Evolutionary conservation across 345 rosid species (phyloP), one percentile per base, ranked within the genome.

Genomic region (Corymbia maculata): DNA sequence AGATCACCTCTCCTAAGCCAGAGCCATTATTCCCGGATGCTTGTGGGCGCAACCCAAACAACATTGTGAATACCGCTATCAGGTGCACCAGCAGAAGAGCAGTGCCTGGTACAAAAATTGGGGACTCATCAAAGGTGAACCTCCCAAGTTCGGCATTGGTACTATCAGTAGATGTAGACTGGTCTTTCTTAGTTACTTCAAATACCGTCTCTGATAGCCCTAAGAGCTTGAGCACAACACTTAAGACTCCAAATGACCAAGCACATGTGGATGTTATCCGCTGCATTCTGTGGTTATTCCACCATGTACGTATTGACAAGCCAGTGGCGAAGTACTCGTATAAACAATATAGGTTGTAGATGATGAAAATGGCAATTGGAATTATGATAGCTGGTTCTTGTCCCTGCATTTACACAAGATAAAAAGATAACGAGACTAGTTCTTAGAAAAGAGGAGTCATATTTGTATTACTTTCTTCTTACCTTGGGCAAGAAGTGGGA

Each of bases 401-500:
- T 5, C 80, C 86, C 93, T 90, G 90, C 88, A 87, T 22, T 75
- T 75, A 42, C 84, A 42, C 49, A 19, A 75, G 14, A 19, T 5
- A 75, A 7, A 28, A 75, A 75, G 49, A 75, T 19, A 42, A 75
- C 19, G 79, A 68, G 45, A 36, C 24, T 16, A 3, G 36, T 70
- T 70, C 42, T 68, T 64, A 64, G 75, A n/a, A 64, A 3, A 64
- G 30, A n/a, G 17, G 36, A 64, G 36, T 13, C 17, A 64, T 64
- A 14, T 13, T 13, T 13, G 19, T 64, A 13, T 64, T n/a, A 64
- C 36, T 64, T n/a, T n/a, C 42, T n/a, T 44, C 89, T 86, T 11
- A 95, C 95, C 94, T 92, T 93, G 21, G 98, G 98, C 88, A 95
- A 89, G 87, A 95, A 95, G 85, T 88, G 70, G 9, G 95, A 88